A percentile compares a stretch with the other conserved stretches of the same genome.
These are phyloP conservation scores for Seiridium cupressi DNA, from an alignment of 2,329 filamentous ascomycete genomes.

Conservation along the genomic window DNA sequence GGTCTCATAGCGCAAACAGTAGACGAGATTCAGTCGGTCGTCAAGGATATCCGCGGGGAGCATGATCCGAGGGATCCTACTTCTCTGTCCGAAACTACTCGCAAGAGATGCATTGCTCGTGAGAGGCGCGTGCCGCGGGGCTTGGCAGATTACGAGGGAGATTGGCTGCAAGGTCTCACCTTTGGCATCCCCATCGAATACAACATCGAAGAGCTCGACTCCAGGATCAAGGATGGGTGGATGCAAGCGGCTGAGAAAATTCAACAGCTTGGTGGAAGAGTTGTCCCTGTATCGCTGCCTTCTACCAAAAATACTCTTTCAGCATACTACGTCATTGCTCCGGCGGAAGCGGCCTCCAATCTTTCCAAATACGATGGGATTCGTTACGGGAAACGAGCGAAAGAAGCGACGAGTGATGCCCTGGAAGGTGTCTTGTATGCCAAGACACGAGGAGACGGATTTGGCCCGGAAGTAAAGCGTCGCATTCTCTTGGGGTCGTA, in stretches of 20 bases:
- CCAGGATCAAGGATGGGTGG: constrained; percentile 71
- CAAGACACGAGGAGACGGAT: constrained; percentile 67
- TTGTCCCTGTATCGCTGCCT: constrained; percentile 78
- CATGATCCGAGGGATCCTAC: constrained; percentile 76
- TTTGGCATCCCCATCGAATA: constrained; percentile 72
- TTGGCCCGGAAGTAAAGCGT: constrained; percentile 82
- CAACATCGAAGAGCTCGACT: constrained; percentile 78
- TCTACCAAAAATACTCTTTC: constrained; percentile 82
- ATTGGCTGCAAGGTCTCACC: constrained; percentile 30
- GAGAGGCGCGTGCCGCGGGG: constrained; percentile 16
- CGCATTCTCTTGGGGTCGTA: constrained; percentile 89
- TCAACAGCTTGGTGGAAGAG: constrained; percentile 61
- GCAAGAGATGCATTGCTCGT: constrained; percentile 41
- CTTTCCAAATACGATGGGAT: constrained; percentile 96
- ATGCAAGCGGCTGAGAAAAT: constrained; percentile 57
- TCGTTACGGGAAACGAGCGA: constrained; percentile 71
- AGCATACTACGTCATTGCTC: constrained; percentile 93
- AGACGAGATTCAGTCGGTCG: constrained; percentile 48
- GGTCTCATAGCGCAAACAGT: constrained; percentile 66
- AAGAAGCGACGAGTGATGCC: constrained; percentile 45
- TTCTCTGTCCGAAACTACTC: constrained; percentile 56
- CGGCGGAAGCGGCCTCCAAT: constrained; percentile 93
- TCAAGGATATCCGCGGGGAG: constrained; percentile 43
- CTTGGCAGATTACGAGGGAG: not conserved
- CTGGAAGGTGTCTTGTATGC: constrained; percentile 70